Percentiles rank a stretch among this genome's conserved stretches.
These are phyloP conservation scores for Sherardia arvensis DNA, from an alignment of 257 asterid species.

Conservation along the genomic window DNA sequence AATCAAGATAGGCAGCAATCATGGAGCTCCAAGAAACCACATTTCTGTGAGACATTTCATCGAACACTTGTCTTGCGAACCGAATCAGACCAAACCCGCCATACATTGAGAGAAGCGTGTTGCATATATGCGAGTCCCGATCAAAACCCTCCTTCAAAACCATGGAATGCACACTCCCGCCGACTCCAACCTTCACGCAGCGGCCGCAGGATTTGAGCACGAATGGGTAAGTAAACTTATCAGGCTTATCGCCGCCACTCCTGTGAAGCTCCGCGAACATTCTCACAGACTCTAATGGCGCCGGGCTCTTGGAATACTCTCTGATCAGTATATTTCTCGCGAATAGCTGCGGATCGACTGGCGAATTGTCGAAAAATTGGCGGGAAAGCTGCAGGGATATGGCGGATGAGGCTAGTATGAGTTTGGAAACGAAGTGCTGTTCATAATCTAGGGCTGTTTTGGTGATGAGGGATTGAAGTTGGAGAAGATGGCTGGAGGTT, in stretches of 20 bases:
- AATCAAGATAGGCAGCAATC: conserved; percentile 58
- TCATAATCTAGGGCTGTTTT: conserved; percentile 47
- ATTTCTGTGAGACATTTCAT: conserved; percentile 49
- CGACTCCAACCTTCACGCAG: conserved; percentile 41
- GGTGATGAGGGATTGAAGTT: conserved; percentile 40
- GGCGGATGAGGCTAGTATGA: conserved; percentile 39
- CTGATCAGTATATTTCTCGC: conserved; percentile 52
- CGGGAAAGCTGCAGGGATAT: conserved; percentile 37
- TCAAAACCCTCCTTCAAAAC: conserved; percentile 35
- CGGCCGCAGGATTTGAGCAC: conserved; percentile 62
- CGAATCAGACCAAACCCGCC: conserved; percentile 26
- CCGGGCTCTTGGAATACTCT: conserved; percentile 42
- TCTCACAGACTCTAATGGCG: conserved; percentile 31
- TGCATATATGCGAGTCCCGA: conserved; percentile 37
- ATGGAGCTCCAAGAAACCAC: conserved; percentile 79
- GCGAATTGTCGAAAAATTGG: conserved; percentile 30
- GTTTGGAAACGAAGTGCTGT: conserved; percentile 32
- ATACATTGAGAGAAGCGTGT: conserved; percentile 52
- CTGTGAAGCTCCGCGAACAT: conserved; percentile 26
- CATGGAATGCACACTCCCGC: conserved; percentile 51
- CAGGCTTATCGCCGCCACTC: conserved; percentile 25
- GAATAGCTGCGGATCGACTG: conserved; percentile 39
- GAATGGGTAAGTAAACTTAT: conserved; percentile 44
- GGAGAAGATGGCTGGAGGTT: conserved; percentile 26
- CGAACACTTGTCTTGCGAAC: conserved; percentile 41